Percentiles rank a stretch among this genome's conserved stretches.
Evolutionary conservation across 495 filamentous ascomycete genomes (phyloP).

Genomic region (Daldinia loculata): DNA sequence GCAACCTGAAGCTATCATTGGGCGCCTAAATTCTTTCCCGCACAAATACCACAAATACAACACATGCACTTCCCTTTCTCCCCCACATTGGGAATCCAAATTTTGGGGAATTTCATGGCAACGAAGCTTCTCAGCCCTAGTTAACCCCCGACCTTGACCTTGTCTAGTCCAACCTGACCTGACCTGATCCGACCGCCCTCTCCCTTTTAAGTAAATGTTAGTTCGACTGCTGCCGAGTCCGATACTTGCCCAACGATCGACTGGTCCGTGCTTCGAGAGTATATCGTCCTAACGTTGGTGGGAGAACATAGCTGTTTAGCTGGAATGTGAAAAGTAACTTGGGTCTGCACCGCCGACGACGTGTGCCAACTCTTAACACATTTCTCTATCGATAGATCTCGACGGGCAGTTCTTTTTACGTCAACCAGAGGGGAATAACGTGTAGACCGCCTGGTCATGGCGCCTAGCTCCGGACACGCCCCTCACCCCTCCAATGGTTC

Average conservation of each 20-base stretch:
- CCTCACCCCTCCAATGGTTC: constrained; percentile 40
- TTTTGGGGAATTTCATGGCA: constrained; percentile 26
- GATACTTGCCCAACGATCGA: neutral
- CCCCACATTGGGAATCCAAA: constrained; percentile 34
- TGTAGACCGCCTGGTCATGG: constrained; percentile 39
- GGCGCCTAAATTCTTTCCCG: constrained; percentile 39
- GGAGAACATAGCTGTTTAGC: constrained; percentile 1
- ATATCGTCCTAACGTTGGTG: neutral
- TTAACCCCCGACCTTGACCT: constrained; percentile 7
- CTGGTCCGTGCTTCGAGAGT: neutral
- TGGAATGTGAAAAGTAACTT: constrained; percentile 38
- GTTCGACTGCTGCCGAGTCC: neutral
- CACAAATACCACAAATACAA: constrained; percentile 7
- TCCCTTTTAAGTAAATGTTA: constrained; percentile 22
- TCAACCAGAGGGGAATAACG: constrained; percentile 1
- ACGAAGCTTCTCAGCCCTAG: constrained; percentile 5
- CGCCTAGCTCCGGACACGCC: constrained; percentile 43
- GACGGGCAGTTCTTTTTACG: neutral
- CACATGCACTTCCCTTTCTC: constrained; percentile 11
- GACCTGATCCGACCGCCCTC: constrained; percentile 24
- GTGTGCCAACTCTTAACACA: constrained; percentile 17
- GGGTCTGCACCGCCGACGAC: constrained; percentile 29
- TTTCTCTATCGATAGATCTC: constrained; percentile 4
- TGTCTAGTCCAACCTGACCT: constrained; percentile 16
- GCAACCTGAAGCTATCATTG: constrained; percentile 31